phyloP scores from a whole-genome alignment of 371 early-diverging fungal genomes.

The Actinomucor elegans region DNA sequence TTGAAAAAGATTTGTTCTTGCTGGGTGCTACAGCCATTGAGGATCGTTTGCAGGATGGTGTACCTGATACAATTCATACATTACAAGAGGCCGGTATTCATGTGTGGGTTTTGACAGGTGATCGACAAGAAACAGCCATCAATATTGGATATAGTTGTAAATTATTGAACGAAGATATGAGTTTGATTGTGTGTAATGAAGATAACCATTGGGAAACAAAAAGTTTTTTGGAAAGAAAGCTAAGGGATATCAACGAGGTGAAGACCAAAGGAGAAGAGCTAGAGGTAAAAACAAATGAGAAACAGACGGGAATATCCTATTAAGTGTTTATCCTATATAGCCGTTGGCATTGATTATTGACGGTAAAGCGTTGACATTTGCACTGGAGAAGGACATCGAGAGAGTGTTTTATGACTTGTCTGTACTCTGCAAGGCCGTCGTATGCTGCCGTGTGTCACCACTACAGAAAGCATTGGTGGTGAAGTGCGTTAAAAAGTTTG shows the following conservation, averaged over 20 bases:
- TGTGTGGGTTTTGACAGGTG: conserved; percentile 97
- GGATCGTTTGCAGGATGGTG: conserved; percentile 98
- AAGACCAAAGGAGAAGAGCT: conserved; percentile 57
- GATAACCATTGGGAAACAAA: conserved; percentile 79
- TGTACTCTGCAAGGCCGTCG: conserved; percentile 69
- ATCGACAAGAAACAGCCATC: conserved; percentile 93
- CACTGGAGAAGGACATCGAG: conserved; percentile 63
- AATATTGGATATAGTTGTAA: conserved; percentile 93
- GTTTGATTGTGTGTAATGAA: conserved; percentile 79
- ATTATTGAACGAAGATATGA: conserved; percentile 84
- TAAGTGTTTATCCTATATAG: conserved; percentile 12
- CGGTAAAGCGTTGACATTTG: conserved; percentile 68
- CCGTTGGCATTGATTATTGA: conserved; percentile 73
- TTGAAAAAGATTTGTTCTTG: conserved; percentile 88
- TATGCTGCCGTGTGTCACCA: conserved; percentile 95
- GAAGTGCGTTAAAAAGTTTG: conserved; percentile 68
- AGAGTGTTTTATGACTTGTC: conserved; percentile 44
- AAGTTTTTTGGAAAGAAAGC: conserved; percentile 72
- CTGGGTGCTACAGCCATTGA: conserved; percentile 99
- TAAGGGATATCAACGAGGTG: conserved; percentile 66
- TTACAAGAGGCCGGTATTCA: conserved; percentile 93
- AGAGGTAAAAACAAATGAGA: conserved; percentile 32
- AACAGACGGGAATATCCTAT: neutral
- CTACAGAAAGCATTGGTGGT: conserved; percentile 93
- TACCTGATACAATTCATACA: conserved; percentile 94